These are phyloP conservation scores for Apiotrichum siamense DNA, from an alignment of 1,284 basidiomycete species.

Conservation along the genomic window DNA sequence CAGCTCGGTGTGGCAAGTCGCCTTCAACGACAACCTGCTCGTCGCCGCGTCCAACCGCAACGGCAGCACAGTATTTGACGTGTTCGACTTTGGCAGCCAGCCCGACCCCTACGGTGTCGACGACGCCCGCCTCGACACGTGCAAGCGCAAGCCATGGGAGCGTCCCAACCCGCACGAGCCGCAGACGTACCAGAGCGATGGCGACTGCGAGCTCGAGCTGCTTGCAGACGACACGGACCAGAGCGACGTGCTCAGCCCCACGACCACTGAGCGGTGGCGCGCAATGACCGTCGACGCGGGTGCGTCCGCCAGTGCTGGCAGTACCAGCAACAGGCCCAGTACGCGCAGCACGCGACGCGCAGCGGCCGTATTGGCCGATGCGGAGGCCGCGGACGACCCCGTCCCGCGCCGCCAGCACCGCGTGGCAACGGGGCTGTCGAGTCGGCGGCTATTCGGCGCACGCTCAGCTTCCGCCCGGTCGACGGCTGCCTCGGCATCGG, in stretches of 20 bases:
- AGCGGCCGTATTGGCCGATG: too few species aligned
- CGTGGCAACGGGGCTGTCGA: too few species aligned
- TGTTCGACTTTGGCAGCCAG: conserved; percentile 40
- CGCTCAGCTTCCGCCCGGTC: too few species aligned
- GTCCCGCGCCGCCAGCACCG: too few species aligned
- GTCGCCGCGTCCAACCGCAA: conserved; percentile 83
- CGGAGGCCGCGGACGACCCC: too few species aligned
- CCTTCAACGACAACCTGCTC: conserved; percentile 84
- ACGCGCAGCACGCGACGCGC: background rate
- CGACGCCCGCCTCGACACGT: conserved; percentile 34
- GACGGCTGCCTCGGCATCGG: too few species aligned
- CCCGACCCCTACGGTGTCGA: conserved; percentile 29
- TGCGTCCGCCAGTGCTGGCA: background rate
- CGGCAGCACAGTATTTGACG: conserved; percentile 57
- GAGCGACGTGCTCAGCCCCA: background rate
- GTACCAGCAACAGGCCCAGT: too few species aligned
- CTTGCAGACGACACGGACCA: background rate
- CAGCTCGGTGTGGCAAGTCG: conserved; percentile 90
- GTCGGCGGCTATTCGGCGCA: too few species aligned
- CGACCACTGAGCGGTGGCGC: conserved; percentile 2
- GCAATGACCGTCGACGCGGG: background rate
- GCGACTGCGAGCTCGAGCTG: conserved; percentile 12
- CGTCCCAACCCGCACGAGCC: conserved; percentile 30
- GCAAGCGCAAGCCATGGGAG: conserved; percentile 35
- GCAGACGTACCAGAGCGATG: conserved; percentile 27